These are phyloP conservation scores for Umbellularia californica DNA, from an alignment of 164 flowering plant genomes.

Conservation along the genomic window DNA sequence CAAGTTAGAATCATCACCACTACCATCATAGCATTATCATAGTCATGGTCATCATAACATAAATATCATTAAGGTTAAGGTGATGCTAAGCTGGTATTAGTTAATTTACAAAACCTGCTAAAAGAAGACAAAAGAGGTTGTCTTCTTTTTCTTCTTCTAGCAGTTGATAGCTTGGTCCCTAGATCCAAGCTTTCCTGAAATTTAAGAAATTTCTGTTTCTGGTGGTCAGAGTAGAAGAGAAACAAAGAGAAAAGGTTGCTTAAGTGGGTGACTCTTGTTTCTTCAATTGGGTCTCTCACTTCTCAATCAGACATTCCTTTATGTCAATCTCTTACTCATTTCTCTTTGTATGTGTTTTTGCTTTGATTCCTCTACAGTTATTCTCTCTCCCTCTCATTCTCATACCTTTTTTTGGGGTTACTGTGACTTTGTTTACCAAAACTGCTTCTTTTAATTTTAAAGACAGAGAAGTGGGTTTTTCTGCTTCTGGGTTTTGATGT, in stretches of 20 bases:
- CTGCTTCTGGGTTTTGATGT: too few relatives aligned
- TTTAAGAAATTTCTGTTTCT: background rate
- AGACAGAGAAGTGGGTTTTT: too few relatives aligned
- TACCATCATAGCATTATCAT: too few relatives aligned
- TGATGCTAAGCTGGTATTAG: background rate
- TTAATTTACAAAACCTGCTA: background rate
- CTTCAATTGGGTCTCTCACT: background rate
- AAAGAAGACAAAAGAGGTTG: background rate
- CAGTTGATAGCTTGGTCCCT: background rate
- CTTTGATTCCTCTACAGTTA: background rate
- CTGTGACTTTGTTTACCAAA: too few relatives aligned
- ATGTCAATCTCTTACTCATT: background rate
- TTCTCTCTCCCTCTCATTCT: background rate
- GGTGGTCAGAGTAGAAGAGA: background rate
- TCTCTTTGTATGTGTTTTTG: background rate
- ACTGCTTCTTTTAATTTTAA: too few relatives aligned
- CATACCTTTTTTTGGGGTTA: too few relatives aligned
- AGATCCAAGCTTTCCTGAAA: background rate
- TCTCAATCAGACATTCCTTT: background rate
- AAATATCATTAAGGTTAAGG: too few relatives aligned
- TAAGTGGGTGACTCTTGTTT: background rate
- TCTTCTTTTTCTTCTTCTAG: background rate
- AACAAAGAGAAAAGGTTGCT: background rate
- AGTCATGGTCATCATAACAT: too few relatives aligned
- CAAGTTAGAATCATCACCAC: too few relatives aligned